Conservation (phyloP, 768 basidiomycete species). For the Pluteus cervinus region DNA sequence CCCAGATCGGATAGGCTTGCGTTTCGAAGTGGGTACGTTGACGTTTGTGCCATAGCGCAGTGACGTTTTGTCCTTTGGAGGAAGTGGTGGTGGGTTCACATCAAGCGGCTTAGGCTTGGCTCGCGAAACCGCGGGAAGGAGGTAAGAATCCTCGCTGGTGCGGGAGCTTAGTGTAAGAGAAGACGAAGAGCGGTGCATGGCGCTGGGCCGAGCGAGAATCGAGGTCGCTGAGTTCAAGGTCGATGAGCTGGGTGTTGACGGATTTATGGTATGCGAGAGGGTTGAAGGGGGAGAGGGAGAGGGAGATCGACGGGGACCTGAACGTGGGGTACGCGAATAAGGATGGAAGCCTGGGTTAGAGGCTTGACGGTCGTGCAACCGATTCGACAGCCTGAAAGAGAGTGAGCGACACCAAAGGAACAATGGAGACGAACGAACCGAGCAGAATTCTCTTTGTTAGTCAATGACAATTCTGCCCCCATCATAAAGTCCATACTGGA, state of each 20-base stretch:
- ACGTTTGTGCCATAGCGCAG: conserved; percentile 38
- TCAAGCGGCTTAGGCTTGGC: conserved; percentile 42
- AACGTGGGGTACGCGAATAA: conserved; percentile 42
- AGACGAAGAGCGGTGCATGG: conserved; percentile 37
- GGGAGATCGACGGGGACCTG: conserved; percentile 27
- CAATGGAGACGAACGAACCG: conserved; percentile 39
- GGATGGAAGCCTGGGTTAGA: conserved; percentile 48
- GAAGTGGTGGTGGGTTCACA: conserved; percentile 18
- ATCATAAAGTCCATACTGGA: conserved; percentile 87
- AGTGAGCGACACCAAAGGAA: conserved; percentile 9
- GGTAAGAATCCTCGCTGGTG: conserved; percentile 25
- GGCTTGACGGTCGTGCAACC: conserved; percentile 59
- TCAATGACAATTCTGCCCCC: conserved; percentile 36
- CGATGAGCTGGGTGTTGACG: conserved; percentile 61
- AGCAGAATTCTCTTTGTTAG: conserved; percentile 49
- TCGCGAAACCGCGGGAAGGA: conserved; percentile 44
- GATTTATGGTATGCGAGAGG: conserved; percentile 38
- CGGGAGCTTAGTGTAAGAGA: conserved; percentile 35
- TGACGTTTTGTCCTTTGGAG: conserved; percentile 23
- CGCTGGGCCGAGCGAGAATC: conserved; percentile 36
- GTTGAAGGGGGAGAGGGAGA: conserved; percentile 33
- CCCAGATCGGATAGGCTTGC: too few species aligned
- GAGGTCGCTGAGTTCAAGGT: conserved; percentile 44
- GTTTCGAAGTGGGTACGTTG: too few species aligned
- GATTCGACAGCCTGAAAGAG: conserved; percentile 49